A percentile compares a stretch with the other conserved stretches of the same genome.
Conservation (phyloP, 2,329 filamentous ascomycete species). For the Alternaria sp. region DNA sequence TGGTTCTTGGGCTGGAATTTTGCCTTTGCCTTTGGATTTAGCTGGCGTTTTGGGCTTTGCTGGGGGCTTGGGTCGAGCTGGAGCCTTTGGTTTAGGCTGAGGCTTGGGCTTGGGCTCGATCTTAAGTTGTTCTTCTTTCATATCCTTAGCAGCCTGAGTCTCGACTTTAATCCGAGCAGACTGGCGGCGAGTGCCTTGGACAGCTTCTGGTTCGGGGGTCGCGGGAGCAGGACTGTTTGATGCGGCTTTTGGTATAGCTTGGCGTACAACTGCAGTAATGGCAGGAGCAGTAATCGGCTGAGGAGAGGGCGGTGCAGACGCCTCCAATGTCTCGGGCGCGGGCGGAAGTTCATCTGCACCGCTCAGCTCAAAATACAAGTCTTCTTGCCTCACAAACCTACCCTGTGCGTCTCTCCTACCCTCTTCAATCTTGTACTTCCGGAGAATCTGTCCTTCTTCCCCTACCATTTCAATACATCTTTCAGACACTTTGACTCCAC, state of each 20-base stretch:
- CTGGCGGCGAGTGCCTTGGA: background rate
- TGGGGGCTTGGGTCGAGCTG: background rate
- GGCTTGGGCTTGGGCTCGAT: background rate
- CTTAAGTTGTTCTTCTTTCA: background rate
- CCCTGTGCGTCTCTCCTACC: background rate
- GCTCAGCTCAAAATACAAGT: background rate
- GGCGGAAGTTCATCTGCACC: background rate
- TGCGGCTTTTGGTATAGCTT: background rate
- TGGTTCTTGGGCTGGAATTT: background rate
- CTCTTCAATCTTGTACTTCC: background rate
- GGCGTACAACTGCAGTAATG: background rate
- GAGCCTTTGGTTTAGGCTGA: background rate
- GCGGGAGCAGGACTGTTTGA: background rate
- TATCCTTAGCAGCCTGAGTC: background rate
- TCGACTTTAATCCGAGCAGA: background rate
- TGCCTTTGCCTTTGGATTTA: background rate
- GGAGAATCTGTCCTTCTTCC: background rate
- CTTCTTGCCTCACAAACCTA: background rate
- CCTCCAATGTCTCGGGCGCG: background rate
- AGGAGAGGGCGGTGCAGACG: background rate
- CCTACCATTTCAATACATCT: slow-evolving; percentile 2
- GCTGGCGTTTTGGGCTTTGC: background rate
- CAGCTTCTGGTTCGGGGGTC: background rate
- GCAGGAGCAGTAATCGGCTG: background rate
- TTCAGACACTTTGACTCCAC: background rate